Evolutionary conservation across 768 basidiomycete genomes (phyloP), one percentile per base, ranked within the genome.

Genomic region (Dioszegia aurantiaca): DNA sequence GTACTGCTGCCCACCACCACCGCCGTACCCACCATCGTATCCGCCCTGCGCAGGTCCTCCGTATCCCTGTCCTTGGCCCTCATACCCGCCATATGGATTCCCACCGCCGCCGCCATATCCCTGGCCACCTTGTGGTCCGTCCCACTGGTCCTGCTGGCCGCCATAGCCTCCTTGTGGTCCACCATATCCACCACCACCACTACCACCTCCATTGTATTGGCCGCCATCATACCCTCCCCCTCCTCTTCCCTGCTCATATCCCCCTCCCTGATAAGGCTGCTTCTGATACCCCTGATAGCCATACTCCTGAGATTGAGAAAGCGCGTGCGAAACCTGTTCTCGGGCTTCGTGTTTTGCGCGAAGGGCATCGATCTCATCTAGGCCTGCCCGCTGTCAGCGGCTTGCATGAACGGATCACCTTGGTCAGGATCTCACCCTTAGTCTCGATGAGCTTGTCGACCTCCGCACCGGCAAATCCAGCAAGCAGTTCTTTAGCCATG

Each of bases 371-470:
- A 61, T 47, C 24, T 44, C 60, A 41, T 61, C 31, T 24, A 52
- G 51, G 12, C 36, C 33, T 41, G 33, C 17, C 3, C 3, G 11
- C 17, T 43, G 49, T n/a, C 31, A 26, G 2, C 14, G 6, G 8
- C 2, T 26, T 14, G 6, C 14, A 6, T 1, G 51, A 2, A 55
- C 24, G 54, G 23, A 17, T 28, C 10, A 26, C 23, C 8, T 6
- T 9, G 17, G 2, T 5, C 17, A 19, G 36, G 19, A 55, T 12
- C 55, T 8, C 16, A 51, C 60, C 60, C 49, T 76, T 76, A 53
- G 73, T 75, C 64, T 76, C 73, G 56, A 74, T 67, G 28, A 73
- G 62, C 55, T 72, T 74, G 65, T 75, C 74, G 26, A 74, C 72
- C 52, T 77, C 76, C 6, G 75, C 77, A 36, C 62, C 73, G 24